Conservation (phyloP, 164 flowering plant species). For the Euptelea pleiosperma region DNA sequence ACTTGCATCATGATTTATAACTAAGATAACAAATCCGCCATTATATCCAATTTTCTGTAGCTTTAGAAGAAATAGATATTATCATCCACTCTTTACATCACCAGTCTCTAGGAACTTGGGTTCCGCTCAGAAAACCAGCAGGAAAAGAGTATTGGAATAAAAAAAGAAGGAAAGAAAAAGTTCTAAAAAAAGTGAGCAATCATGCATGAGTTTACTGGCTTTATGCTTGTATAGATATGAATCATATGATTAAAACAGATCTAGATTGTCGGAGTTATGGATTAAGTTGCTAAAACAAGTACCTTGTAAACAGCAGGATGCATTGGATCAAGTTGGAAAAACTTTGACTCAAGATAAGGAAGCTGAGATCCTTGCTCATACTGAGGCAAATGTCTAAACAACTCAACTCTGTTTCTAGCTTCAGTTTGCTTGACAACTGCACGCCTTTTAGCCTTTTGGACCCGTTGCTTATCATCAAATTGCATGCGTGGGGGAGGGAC, state of each 20-base stretch:
- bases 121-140: neutral
- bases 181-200: too few species aligned
- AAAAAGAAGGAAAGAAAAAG: too few species aligned
- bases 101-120: too few species aligned
- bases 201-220: too few species aligned
- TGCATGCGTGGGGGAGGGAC: conserved; percentile 81
- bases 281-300: conserved; percentile 24
- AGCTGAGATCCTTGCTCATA: conserved; percentile 94
- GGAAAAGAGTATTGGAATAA: too few species aligned
- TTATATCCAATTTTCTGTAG: too few species aligned
- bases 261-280: too few species aligned
- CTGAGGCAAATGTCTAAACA: conserved; percentile 75
- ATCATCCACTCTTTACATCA: neutral
- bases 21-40: too few species aligned
- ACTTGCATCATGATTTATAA: too few species aligned
- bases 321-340: conserved; percentile 76
- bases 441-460: conserved; percentile 87
- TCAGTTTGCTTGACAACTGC: conserved; percentile 85
- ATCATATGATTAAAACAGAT: too few species aligned
- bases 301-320: conserved; percentile 98
- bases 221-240: too few species aligned
- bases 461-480: conserved; percentile 69
- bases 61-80: too few species aligned
- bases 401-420: conserved; percentile 83
- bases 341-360: conserved; percentile 80